Conservation (phyloP, 2,329 filamentous ascomycete genomes). For the Colletotrichum sansevieriae region DNA sequence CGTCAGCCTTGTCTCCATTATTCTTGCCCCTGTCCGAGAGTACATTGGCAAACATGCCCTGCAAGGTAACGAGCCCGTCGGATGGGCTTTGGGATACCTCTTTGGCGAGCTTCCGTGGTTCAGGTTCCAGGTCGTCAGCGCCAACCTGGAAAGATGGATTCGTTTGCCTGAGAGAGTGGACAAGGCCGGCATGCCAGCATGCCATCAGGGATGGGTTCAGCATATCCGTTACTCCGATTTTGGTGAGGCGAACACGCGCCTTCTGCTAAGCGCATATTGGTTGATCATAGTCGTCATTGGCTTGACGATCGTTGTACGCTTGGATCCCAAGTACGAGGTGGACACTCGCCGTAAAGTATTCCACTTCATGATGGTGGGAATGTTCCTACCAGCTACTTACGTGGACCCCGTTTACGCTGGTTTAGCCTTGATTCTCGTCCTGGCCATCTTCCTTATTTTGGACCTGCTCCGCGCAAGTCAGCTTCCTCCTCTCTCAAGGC, state of each 20-base stretch:
- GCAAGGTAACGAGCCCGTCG: conserved; percentile 81
- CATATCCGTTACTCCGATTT: conserved; percentile 73
- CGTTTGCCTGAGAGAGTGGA: conserved; percentile 69
- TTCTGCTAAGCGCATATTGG: conserved; percentile 83
- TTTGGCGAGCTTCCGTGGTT: conserved; percentile 83
- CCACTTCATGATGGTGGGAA: conserved; percentile 97
- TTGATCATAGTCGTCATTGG: conserved; percentile 76
- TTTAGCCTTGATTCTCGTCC: conserved; percentile 81
- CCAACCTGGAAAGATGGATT: conserved; percentile 81
- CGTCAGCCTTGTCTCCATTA: conserved; percentile 71
- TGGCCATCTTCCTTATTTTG: conserved; percentile 88
- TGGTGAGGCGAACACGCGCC: conserved; percentile 85
- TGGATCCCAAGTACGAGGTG: conserved; percentile 86
- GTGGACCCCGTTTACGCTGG: conserved; percentile 88
- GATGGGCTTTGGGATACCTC: conserved; percentile 92
- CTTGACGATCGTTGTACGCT: conserved; percentile 78
- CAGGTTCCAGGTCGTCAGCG: conserved; percentile 76
- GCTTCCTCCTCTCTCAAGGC: conserved; percentile 88
- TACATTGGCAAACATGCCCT: conserved; percentile 79
- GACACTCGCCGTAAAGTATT: conserved; percentile 98
- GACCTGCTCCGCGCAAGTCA: conserved; percentile 93
- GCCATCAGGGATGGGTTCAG: conserved; percentile 71
- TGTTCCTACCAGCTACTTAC: conserved; percentile 90
- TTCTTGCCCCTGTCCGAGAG: conserved; percentile 78
- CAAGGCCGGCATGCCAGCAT: conserved; percentile 51